phyloP scores from a whole-genome alignment of 1,139 yeast species.

The Suhomyces taliae region DNA sequence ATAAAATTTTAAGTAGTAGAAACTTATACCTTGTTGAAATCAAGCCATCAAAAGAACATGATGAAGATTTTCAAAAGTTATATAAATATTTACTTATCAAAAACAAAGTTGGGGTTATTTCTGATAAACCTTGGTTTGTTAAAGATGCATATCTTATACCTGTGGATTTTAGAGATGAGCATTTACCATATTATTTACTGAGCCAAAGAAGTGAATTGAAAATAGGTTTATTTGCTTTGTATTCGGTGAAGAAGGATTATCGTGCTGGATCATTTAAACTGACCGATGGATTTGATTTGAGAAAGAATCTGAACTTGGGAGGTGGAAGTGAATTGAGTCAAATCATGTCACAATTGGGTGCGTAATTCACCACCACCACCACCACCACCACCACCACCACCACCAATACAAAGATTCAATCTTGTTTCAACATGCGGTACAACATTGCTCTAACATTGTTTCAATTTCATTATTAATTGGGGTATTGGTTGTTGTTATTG shows the following conservation, averaged over 20 bases:
- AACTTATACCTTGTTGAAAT: constrained; percentile 53
- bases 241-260: constrained; percentile 48
- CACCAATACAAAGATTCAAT: too few species aligned
- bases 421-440: too few species aligned
- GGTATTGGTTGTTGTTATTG: background rate
- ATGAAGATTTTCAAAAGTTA: constrained; percentile 44
- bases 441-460: too few species aligned
- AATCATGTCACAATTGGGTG: constrained; percentile 16
- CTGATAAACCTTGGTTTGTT: constrained; percentile 48
- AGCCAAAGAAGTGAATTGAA: constrained; percentile 18
- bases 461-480: background rate
- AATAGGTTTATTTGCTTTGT: constrained; percentile 44
- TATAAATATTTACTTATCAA: constrained; percentile 52
- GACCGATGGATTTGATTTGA: background rate
- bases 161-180: constrained; percentile 29
- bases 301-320: constrained; percentile 3
- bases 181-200: constrained; percentile 30
- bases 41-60: constrained; percentile 21
- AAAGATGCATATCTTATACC: constrained; percentile 69
- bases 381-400: too few species aligned
- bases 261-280: background rate
- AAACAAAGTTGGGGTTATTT: constrained; percentile 62
- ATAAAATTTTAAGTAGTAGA: constrained; percentile 47
- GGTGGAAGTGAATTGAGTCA: constrained; percentile 11
- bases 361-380: background rate